These are phyloP conservation scores for Aspergillus cejpii DNA, from an alignment of 2,329 filamentous ascomycete genomes.

Conservation along the genomic window DNA sequence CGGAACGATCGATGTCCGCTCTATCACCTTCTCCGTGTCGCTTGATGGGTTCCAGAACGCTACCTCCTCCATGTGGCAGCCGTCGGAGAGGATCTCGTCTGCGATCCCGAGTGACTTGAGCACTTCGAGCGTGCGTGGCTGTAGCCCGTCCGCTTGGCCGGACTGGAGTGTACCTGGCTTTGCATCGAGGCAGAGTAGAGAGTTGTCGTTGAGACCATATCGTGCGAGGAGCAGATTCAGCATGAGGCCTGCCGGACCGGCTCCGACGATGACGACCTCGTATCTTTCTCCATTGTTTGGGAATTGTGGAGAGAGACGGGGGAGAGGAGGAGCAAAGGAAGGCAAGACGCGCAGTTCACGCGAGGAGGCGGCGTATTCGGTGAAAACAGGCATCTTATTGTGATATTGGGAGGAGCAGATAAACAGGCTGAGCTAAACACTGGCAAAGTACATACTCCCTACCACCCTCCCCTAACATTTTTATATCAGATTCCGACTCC, in stretches of 20 bases:
- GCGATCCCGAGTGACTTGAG: constrained; percentile 39
- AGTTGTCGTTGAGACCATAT: constrained; percentile 38
- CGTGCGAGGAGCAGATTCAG: constrained; percentile 39
- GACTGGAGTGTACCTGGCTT: constrained; percentile 36
- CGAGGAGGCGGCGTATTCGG: constrained; percentile 29
- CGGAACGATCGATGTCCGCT: constrained; percentile 51
- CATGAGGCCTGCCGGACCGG: constrained; percentile 42
- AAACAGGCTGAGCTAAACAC: neutral
- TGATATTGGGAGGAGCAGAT: neutral
- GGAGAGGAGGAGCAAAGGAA: constrained; percentile 36
- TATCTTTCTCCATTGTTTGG: constrained; percentile 28
- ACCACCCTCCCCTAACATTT: neutral
- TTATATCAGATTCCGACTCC: neutral
- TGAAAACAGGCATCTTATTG: constrained; percentile 36
- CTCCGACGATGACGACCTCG: constrained; percentile 41
- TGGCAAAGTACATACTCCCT: no score
- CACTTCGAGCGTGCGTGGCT: constrained; percentile 41
- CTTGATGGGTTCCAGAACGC: constrained; percentile 63
- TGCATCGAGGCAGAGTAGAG: constrained; percentile 40
- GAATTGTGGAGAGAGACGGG: constrained; percentile 26
- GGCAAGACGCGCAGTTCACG: constrained; percentile 39
- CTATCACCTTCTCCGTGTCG: constrained; percentile 48
- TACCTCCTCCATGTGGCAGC: constrained; percentile 46
- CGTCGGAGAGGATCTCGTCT: constrained; percentile 36
- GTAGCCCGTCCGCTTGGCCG: constrained; percentile 41